phyloP scores from a whole-genome alignment of 2,329 filamentous ascomycete genomes.

The Talaromyces marneffei region DNA sequence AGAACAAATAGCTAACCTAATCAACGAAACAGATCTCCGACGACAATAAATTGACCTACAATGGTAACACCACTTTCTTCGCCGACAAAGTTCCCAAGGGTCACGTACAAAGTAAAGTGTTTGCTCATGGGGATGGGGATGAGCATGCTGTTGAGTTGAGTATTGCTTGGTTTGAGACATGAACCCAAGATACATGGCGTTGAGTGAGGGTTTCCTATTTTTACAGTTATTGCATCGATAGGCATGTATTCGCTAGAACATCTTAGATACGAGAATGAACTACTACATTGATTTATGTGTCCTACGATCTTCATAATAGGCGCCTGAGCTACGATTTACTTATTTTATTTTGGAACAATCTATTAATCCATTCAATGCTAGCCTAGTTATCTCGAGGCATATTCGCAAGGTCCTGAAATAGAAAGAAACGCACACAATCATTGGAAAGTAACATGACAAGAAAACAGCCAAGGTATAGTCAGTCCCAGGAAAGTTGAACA shows the following conservation, averaged over 20 bases:
- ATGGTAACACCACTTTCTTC: conserved; percentile 33
- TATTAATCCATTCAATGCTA: neutral
- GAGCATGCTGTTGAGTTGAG: conserved; percentile 29
- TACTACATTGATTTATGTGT: neutral
- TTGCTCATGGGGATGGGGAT: conserved; percentile 23
- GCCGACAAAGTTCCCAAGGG: conserved; percentile 35
- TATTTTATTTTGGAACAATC: neutral
- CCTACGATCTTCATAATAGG: neutral
- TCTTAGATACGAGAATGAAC: neutral
- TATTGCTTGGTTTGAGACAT: conserved; percentile 27
- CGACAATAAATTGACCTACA: conserved; percentile 29
- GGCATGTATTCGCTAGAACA: neutral
- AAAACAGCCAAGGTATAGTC: neutral
- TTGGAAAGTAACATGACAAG: neutral
- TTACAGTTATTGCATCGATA: neutral
- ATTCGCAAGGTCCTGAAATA: neutral
- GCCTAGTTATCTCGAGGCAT: neutral
- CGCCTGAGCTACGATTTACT: no score
- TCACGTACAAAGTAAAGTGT: conserved; percentile 30
- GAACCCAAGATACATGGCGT: neutral
- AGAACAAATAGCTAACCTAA: neutral
- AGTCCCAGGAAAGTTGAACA: neutral
- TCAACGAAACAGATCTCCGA: conserved; percentile 20
- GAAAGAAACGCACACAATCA: neutral
- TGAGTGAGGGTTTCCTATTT: neutral